Base-by-base conservation (phyloP, 306 rosid genomes). In the Dryas alaskensis region DNA sequence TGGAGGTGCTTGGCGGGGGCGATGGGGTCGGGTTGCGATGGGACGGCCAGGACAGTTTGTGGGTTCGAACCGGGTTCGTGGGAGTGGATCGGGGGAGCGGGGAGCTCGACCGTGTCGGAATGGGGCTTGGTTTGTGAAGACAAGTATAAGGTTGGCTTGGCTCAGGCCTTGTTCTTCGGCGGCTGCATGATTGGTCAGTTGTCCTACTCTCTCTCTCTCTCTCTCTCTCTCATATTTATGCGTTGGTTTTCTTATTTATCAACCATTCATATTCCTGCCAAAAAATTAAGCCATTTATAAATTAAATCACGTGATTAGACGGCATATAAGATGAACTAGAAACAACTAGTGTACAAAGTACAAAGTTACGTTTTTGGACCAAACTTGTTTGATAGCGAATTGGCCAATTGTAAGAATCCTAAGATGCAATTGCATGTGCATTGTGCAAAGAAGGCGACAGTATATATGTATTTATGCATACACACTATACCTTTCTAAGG, bases 151-250 rank as follows among this genome's bases (percentile, higher is more conserved):
- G 92, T 93, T 31, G 98, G 98, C 55, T 71, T 93, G 27, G 97
- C 86, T 10, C 98, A 93, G 69, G 92, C 97, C 76, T 39, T 88
- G 67, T 93, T 93, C 87, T 93, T 93, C 70, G 92, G 91, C 65
- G 97, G 98, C 79, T 91, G 97, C 48, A 89, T 93, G 98, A 89
- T 93, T 60, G 98, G 98, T 93, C 14, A 82, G 92, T 86, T 58
- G 8, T n/a, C 66, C 61, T 2, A 11, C 25, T 6, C 39, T 44
- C 2, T 19, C 19, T 19, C 19, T 19, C 19, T 19, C 19, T 53
- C 42, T 65, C 51, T 63, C 16, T 9, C 39, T 7, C 13, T 72
- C 8, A 7, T n/a, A 11, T 40, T 25, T 40, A 9, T 16, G 5
- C 19, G 2, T 37, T 10, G 37, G 25, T 6, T 17, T 9, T 16